Evolutionary conservation across 2,329 filamentous ascomycete species (phyloP), one percentile per base, ranked within the genome.

Genomic region (Dactylonectria macrodidyma): DNA sequence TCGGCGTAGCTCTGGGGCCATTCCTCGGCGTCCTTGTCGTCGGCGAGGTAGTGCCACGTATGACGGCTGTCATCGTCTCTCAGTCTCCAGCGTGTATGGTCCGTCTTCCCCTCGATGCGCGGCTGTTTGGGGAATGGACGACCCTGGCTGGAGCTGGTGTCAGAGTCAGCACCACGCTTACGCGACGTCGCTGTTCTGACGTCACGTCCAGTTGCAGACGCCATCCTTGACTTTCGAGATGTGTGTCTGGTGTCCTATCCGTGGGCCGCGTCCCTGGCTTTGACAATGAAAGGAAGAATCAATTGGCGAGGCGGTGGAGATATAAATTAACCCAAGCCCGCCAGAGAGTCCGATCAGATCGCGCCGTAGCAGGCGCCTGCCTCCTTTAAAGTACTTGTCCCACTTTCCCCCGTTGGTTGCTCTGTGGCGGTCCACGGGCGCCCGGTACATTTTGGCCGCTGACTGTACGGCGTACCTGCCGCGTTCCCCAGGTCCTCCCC

Each of bases 1-100:
- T 99, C 97, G n/a, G 95, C 94, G 63, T 86, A 87, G 26, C 89
- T 92, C 82, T 98, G 95, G 5, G 95, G 95, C 95, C 95, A 98
- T 65, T 89, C 83, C 74, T 92, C 85, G 8, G 87, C 82, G 62
- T 93, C 90, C 66, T 93, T 87, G 26, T 90, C 87, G 61, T 96
- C 92, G 10, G 89, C 89, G 3, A 99, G 84, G 78, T 98, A 99
- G 76, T 96, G 93, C 96, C 96, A 99, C 58, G 94, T 97, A 76
- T 98, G 95, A 62, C 93, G 88, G 56, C 96, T 95, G 59, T 89
- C 88, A 67, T 97, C 93, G 77, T 97, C 92, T 68, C 90, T 88
- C 78, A 98, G 83, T 69, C 96, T 89, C 96, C 96, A 99, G 81
- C 93, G 87, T 8, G 90, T 88, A 72, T 89, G 89, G 81, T 99